Evolutionary conservation across 345 rosid species (phyloP).

Genomic region (Pugionium dolabratum): DNA sequence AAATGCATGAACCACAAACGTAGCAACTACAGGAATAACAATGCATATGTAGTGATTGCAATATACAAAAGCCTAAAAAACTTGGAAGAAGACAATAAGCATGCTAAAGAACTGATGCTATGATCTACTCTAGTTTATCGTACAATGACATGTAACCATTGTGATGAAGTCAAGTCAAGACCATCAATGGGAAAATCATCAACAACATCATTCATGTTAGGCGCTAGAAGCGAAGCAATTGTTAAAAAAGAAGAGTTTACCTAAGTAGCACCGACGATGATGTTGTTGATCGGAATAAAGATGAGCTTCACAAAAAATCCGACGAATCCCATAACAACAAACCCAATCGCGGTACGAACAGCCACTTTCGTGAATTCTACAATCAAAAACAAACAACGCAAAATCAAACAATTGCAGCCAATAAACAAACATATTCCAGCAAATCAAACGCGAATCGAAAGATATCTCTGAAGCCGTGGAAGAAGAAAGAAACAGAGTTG

Average conservation of each 20-base stretch:
- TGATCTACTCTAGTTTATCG: too few relatives aligned
- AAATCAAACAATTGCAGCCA: not conserved
- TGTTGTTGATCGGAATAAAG: slow-evolving; percentile 75
- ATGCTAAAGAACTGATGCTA: too few relatives aligned
- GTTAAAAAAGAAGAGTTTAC: not conserved
- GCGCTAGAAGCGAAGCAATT: too few relatives aligned
- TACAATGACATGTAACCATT: too few relatives aligned
- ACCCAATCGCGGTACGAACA: slow-evolving; percentile 78
- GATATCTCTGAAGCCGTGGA: too few relatives aligned
- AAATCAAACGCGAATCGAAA: not conserved
- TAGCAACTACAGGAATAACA: too few relatives aligned
- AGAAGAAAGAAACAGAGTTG: not conserved
- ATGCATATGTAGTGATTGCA: too few relatives aligned
- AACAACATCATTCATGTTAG: too few relatives aligned
- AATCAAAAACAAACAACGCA: not conserved
- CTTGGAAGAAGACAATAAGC: too few relatives aligned
- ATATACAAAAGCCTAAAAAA: not conserved
- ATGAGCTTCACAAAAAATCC: slow-evolving; percentile 77
- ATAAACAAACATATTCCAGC: not conserved
- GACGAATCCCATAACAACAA: slow-evolving; percentile 84
- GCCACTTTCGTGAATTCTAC: slow-evolving; percentile 79
- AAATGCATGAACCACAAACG: too few relatives aligned
- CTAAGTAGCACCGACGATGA: slow-evolving; percentile 54
- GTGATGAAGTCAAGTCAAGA: too few relatives aligned
- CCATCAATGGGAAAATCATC: too few relatives aligned